Percentiles rank a stretch among this genome's conserved stretches.
Evolutionary conservation across 768 basidiomycete species (phyloP).

Genomic region (Tephrocybe sp.): DNA sequence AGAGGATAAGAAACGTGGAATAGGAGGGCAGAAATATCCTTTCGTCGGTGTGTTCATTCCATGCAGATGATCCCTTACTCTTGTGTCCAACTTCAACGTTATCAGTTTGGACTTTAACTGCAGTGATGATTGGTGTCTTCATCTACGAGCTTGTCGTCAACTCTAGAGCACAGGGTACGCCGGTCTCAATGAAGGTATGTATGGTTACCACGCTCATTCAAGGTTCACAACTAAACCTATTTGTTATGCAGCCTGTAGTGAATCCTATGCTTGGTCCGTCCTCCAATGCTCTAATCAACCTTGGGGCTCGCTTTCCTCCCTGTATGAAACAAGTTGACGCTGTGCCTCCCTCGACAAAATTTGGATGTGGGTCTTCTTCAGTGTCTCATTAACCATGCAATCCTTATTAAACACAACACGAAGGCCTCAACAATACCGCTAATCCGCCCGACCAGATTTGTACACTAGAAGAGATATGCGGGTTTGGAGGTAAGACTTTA

Average conservation of each 20-base stretch:
- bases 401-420: background rate
- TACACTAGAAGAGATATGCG: conserved; percentile 80
- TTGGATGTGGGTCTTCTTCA: conserved; percentile 52
- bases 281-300: conserved; percentile 75
- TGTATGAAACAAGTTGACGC: conserved; percentile 79
- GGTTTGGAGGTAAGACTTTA: conserved; percentile 66
- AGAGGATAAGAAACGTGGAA: conserved; percentile 82
- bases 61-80: background rate
- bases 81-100: conserved; percentile 13
- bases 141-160: conserved; percentile 88
- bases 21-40: conserved; percentile 81
- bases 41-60: conserved; percentile 55
- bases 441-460: conserved; percentile 74
- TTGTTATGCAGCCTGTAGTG: conserved; percentile 57
- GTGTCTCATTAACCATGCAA: background rate
- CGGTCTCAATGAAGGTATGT: conserved; percentile 86
- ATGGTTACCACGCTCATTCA: conserved; percentile 9
- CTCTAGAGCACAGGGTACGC: conserved; percentile 70
- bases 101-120: conserved; percentile 64
- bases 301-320: conserved; percentile 91
- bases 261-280: conserved; percentile 94
- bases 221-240: background rate
- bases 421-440: conserved; percentile 82
- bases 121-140: conserved; percentile 69
- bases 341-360: conserved; percentile 50